These are phyloP conservation scores for Clavulina sp. DNA, from an alignment of 768 basidiomycete genomes.

Conservation along the genomic window DNA sequence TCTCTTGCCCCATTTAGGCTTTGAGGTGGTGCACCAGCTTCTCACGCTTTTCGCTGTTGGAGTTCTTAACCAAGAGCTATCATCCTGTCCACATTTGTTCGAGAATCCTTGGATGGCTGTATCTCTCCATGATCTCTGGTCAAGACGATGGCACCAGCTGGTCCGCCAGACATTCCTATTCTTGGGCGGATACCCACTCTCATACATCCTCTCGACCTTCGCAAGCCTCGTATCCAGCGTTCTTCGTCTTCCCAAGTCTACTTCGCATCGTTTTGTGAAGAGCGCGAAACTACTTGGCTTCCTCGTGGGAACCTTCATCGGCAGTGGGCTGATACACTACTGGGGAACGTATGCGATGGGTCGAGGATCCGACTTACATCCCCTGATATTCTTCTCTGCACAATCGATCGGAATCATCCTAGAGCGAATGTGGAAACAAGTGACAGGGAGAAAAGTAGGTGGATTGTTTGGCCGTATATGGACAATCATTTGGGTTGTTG, in stretches of 20 bases:
- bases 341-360: background rate
- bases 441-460: background rate
- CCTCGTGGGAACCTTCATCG: background rate
- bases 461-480: background rate
- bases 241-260: no score
- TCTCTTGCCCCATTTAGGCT: background rate
- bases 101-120: conserved; percentile 3
- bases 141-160: conserved; percentile 8
- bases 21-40: background rate
- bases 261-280: no score
- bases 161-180: conserved; percentile 8
- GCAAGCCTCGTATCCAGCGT: no score
- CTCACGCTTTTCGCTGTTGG: conserved; percentile 5
- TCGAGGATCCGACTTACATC: background rate
- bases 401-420: background rate
- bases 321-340: background rate
- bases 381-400: background rate
- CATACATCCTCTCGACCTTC: background rate
- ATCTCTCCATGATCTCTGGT: conserved; percentile 6
- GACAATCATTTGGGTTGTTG: background rate
- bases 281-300: background rate
- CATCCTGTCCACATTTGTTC: conserved; percentile 7
- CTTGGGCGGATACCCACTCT: conserved; percentile 6
- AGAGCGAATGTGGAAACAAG: background rate
- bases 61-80: conserved; percentile 2